Evolutionary conservation across 768 basidiomycete genomes (phyloP), one percentile per base, ranked within the genome.

Genomic region (Floccularia luteovirens): DNA sequence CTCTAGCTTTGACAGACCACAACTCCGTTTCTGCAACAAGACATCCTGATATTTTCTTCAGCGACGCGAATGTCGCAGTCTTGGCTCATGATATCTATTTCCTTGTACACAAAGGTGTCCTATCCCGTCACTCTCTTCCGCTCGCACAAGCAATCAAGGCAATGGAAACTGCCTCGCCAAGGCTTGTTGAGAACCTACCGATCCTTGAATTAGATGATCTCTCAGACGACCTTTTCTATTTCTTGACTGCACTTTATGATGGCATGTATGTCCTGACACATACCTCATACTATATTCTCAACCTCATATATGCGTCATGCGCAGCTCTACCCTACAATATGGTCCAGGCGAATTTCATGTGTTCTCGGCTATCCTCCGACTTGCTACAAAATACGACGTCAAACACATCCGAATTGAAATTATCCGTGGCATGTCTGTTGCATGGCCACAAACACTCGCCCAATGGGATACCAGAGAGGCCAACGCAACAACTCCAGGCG

Each of bases 401-500:
- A 61, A 69, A 20, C 69, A 69, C 41, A 61, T 86, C 38, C 77
- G 78, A 16, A 60, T 64, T 10, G 76, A 79, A 43, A 61, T 82
- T 25, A 56, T 87, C 36, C 70, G 66, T 4, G 64, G 66, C 10
- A 59, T 89, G 30, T 57, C 67, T 0, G 46, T 57, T 3, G 58
- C 63, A 19, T 89, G 82, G 82, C 83, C 85, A 0, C 65, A 59
- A 6, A 74, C 59, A n/a, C 69, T 88, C 33, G 42, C 62, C 8
- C 66, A 70, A 39, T 89, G 85, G 85, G 82, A 86, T 39, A 49
- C 63, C 24, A 66, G 85, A 35, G 86, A 87, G 54, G 68, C 67
- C n/a, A 69, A 63, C 37, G 70, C 72, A 0, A 77, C 74, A 1
- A 66, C 63, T 45, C 28, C 59, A 1, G 56, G 62, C 28, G 80